Evolutionary conservation across 805 yeast species (phyloP).

Genomic region (Komagataella kurtzmanii): DNA sequence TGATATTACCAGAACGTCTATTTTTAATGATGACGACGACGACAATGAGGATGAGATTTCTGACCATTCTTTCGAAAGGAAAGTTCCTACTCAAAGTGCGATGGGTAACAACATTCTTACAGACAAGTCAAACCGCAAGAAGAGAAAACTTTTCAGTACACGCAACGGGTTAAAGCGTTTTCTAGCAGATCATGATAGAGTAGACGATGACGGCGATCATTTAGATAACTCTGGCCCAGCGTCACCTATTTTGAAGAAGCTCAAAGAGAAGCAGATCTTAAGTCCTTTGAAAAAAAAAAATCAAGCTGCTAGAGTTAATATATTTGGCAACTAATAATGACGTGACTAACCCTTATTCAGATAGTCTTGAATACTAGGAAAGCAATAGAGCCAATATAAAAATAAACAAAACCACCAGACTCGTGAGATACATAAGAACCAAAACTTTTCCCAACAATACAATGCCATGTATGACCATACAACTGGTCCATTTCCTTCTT

Average conservation of each 20-base stretch:
- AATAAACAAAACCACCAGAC: constrained; percentile 58
- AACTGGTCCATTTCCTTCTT: constrained; percentile 52
- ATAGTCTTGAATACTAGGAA: constrained; percentile 59
- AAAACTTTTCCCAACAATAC: constrained; percentile 66
- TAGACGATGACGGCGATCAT: constrained; percentile 2
- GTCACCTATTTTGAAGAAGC: constrained; percentile 11
- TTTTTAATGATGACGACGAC: constrained; percentile 4
- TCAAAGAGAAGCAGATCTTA: constrained; percentile 5
- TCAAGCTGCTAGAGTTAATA: not conserved
- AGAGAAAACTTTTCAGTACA: constrained; percentile 1
- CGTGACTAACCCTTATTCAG: constrained; percentile 7
- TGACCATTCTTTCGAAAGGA: not conserved
- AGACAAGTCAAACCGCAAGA: constrained; percentile 4
- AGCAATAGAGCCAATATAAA: constrained; percentile 58
- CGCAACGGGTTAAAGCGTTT: not conserved
- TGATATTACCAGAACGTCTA: not conserved
- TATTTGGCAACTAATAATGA: not conserved
- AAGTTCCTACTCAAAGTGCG: not conserved
- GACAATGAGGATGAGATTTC: constrained; percentile 1
- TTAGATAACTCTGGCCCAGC: constrained; percentile 1
- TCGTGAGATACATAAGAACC: constrained; percentile 72
- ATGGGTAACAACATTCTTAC: not conserved
- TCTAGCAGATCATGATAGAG: constrained; percentile 4
- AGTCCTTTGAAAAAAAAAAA: constrained; percentile 1
- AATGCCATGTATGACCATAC: constrained; percentile 71